Percentiles rank a stretch among this genome's conserved stretches.
Conservation (phyloP, 1,139 yeast species). For the Debaryomycetaceae sp. region DNA sequence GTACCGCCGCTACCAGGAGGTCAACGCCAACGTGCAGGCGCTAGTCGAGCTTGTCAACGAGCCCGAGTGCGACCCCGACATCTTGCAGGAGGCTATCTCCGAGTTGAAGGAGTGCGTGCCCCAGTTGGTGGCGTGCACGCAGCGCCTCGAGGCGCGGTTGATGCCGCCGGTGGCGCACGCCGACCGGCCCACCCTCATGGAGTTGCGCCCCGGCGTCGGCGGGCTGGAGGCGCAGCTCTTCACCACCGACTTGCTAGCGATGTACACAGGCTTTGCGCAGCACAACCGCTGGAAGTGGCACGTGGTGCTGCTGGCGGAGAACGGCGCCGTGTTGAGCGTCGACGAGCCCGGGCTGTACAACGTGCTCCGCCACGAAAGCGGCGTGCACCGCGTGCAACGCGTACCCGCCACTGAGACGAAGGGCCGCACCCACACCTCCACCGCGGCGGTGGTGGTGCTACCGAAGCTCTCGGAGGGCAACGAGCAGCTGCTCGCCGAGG, state of each 20-base stretch:
- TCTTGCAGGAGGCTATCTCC: slow-evolving; percentile 23
- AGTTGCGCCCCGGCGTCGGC: slow-evolving; percentile 93
- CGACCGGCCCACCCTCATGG: slow-evolving; percentile 75
- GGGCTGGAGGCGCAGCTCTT: slow-evolving; percentile 92
- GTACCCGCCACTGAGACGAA: slow-evolving; percentile 91
- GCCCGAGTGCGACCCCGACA: slow-evolving; percentile 26
- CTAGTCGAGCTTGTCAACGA: slow-evolving; percentile 30
- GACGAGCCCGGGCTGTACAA: slow-evolving; percentile 78
- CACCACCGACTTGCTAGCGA: slow-evolving; percentile 69
- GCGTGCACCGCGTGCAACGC: slow-evolving; percentile 94
- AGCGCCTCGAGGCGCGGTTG: slow-evolving; percentile 50
- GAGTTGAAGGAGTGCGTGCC: slow-evolving; percentile 30
- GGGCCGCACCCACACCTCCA: slow-evolving; percentile 93
- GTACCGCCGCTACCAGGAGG: slow-evolving; percentile 43
- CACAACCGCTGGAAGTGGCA: slow-evolving; percentile 62
- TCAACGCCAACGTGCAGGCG: slow-evolving; percentile 30
- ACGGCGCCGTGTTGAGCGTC: slow-evolving; percentile 62
- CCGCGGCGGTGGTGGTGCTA: slow-evolving; percentile 90
- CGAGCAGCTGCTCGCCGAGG: slow-evolving; percentile 49
- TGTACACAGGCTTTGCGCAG: slow-evolving; percentile 76
- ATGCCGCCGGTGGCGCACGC: slow-evolving; percentile 76
- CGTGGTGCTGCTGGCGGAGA: slow-evolving; percentile 55
- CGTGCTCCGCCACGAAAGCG: slow-evolving; percentile 76
- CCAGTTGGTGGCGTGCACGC: slow-evolving; percentile 29
- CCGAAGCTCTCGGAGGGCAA: slow-evolving; percentile 72